Conservation (phyloP, 2,329 filamentous ascomycete species). For the Paracorniculantispora psalliotae region DNA sequence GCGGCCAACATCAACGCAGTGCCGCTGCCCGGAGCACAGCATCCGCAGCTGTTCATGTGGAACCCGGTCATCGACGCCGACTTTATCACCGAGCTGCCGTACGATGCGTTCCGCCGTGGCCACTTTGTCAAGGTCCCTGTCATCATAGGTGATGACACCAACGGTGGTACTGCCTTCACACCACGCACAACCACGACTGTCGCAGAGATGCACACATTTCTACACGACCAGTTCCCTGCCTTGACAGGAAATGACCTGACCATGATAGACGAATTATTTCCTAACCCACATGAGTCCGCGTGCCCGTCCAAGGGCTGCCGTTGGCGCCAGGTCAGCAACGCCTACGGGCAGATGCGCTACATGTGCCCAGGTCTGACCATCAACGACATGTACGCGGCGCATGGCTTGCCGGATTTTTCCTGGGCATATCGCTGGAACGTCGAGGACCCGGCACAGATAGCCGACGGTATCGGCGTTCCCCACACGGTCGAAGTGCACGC, state of each 20-base stretch:
- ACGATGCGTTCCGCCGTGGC: conserved; percentile 36
- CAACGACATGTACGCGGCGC: conserved; percentile 19
- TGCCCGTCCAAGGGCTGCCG: conserved; percentile 18
- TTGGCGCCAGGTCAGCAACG: conserved; percentile 23
- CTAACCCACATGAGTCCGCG: conserved; percentile 17
- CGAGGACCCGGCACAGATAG: conserved; percentile 30
- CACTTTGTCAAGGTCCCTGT: conserved; percentile 45
- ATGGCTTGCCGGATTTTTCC: conserved; percentile 30
- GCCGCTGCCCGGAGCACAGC: conserved; percentile 30
- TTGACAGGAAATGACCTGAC: conserved; percentile 18
- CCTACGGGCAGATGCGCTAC: conserved; percentile 19
- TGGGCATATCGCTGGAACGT: conserved; percentile 62
- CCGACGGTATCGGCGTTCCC: conserved; percentile 52
- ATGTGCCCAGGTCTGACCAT: conserved; percentile 19
- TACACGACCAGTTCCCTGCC: conserved; percentile 18
- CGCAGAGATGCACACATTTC: conserved; percentile 18
- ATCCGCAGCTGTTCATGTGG: conserved; percentile 43
- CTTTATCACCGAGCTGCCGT: conserved; percentile 38
- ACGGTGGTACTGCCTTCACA: conserved; percentile 25
- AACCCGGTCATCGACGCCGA: conserved; percentile 45
- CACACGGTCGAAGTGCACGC: conserved; percentile 60
- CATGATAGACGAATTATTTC: conserved; percentile 20
- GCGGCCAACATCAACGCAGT: conserved; percentile 26
- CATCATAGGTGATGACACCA: conserved; percentile 31
- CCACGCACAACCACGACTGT: conserved; percentile 22